phyloP scores from a whole-genome alignment of 1,284 basidiomycete genomes.

The Fomitopsis palustris region DNA sequence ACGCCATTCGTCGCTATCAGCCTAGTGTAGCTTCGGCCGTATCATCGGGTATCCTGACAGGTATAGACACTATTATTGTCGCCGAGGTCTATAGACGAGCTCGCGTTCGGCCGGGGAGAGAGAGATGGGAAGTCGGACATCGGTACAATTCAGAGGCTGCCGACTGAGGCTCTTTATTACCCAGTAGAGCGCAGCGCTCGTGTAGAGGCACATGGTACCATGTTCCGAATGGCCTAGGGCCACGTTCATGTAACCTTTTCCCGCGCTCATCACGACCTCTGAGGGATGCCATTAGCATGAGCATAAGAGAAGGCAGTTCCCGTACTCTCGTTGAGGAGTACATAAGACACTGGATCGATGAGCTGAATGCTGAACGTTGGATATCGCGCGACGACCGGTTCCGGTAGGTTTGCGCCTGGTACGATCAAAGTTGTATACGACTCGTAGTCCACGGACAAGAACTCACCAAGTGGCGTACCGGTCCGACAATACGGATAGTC shows the following conservation, averaged over 20 bases:
- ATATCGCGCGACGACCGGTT: too few relatives aligned
- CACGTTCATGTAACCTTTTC: too few relatives aligned
- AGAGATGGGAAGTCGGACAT: not conserved
- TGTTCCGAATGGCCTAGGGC: not conserved
- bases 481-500: not conserved
- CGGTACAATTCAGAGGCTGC: not conserved
- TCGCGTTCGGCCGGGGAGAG: too few relatives aligned
- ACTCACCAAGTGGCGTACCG: not conserved
- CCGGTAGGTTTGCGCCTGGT: too few relatives aligned
- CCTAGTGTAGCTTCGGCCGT: too few relatives aligned
- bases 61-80: too few relatives aligned
- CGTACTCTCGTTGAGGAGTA: not conserved
- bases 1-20: too few relatives aligned
- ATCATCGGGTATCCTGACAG: too few relatives aligned
- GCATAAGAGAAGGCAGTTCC: not conserved
- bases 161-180: not conserved
- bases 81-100: too few relatives aligned
- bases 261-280: too few relatives aligned
- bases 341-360: not conserved
- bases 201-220: not conserved
- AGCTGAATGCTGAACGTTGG: not conserved
- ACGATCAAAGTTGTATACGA: too few relatives aligned
- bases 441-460: not conserved
- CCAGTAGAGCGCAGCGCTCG: not conserved
- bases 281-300: too few relatives aligned